A percentile compares a stretch with the other conserved stretches of the same genome.
phyloP scores from a whole-genome alignment of 345 rosid genomes.

The Rhodamnia argentea region DNA sequence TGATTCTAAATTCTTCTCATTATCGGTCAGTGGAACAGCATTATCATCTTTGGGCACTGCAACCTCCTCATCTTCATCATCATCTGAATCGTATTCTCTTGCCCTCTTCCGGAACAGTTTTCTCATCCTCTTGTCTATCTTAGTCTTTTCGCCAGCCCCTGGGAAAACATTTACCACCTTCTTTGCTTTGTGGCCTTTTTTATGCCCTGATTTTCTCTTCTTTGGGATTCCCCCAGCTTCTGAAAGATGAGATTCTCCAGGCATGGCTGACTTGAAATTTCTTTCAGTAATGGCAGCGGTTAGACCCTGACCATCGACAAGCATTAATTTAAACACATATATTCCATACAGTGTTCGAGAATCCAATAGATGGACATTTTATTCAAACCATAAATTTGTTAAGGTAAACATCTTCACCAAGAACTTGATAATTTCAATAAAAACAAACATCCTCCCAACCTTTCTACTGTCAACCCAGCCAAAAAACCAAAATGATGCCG shows the following conservation, averaged over 20 bases:
- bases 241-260: not conserved
- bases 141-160: not conserved
- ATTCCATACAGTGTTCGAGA: not conserved
- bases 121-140: conserved; percentile 37
- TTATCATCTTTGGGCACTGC: conserved; percentile 11
- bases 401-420: not conserved
- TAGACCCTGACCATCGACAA: not conserved
- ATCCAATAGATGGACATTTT: not conserved
- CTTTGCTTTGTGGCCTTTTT: not conserved
- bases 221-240: not conserved
- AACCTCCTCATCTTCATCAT: conserved; percentile 22
- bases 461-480: not conserved
- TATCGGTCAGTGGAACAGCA: conserved; percentile 2
- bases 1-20: conserved; percentile 6
- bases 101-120: conserved; percentile 64
- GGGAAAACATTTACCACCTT: not conserved
- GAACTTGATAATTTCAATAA: not conserved
- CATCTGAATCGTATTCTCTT: conserved; percentile 79
- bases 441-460: not conserved
- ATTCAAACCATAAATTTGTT: not conserved
- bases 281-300: not conserved
- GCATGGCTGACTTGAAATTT: not conserved
- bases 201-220: not conserved
- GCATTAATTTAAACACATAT: not conserved
- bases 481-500: not conserved